These are phyloP conservation scores for Parachaetomium inaequale DNA, from an alignment of 495 filamentous ascomycete species.

Conservation along the genomic window DNA sequence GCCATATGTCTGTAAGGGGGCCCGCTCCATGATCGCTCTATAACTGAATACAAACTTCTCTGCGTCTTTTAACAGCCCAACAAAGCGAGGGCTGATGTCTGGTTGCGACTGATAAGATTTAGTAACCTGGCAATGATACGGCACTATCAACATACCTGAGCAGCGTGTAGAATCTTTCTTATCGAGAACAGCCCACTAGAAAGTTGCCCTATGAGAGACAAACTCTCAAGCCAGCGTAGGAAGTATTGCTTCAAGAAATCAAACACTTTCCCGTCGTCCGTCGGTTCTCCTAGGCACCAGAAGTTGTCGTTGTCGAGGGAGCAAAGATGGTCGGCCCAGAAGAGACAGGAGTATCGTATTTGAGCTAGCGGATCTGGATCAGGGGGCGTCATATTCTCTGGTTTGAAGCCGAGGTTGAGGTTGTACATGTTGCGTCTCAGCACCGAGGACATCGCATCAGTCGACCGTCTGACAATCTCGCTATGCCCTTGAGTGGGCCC, in stretches of 20 bases:
- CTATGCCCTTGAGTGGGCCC: slow-evolving; percentile 22
- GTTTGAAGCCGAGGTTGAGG: slow-evolving; percentile 13
- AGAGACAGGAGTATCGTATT: slow-evolving; percentile 35
- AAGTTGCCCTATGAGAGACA: slow-evolving; percentile 5
- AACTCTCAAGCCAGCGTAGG: slow-evolving; percentile 32
- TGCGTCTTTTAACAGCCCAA: not conserved
- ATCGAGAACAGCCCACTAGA: not conserved
- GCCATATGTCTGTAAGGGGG: not conserved
- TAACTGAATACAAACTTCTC: not conserved
- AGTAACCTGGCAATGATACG: no score
- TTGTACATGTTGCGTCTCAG: slow-evolving; percentile 24
- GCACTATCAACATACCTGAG: not conserved
- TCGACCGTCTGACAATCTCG: slow-evolving; percentile 29
- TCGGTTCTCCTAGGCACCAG: not conserved
- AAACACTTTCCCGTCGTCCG: slow-evolving; percentile 16
- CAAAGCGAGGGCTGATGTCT: not conserved
- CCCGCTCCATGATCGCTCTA: not conserved
- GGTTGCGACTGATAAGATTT: no score
- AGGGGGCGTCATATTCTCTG: slow-evolving; percentile 19
- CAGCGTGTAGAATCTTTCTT: not conserved
- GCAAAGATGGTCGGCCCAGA: slow-evolving; percentile 31
- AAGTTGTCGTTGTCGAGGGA: not conserved
- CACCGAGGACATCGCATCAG: slow-evolving; percentile 24
- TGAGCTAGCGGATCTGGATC: slow-evolving; percentile 30
- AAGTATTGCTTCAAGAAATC: slow-evolving; percentile 25